Evolutionary conservation across 2,329 filamentous ascomycete genomes (phyloP).

Genomic region (Claviceps paspali): DNA sequence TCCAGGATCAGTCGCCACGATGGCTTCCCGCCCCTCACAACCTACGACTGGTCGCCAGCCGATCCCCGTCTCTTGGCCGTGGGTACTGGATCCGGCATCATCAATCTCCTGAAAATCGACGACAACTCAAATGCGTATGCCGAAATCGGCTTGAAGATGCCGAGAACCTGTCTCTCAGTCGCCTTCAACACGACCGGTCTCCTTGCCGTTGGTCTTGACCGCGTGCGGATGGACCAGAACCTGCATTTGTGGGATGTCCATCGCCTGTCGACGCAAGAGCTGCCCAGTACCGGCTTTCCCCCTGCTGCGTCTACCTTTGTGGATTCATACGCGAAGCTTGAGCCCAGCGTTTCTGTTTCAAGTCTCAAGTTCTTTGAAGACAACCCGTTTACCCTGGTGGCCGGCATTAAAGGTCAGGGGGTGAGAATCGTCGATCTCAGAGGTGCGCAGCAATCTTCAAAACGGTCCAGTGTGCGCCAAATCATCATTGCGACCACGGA

Average conservation of each 20-base stretch:
- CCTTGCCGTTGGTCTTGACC: slow-evolving; percentile 64
- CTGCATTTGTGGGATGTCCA: slow-evolving; percentile 72
- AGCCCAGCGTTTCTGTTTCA: slow-evolving; percentile 59
- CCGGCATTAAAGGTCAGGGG: slow-evolving; percentile 60
- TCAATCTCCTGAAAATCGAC: slow-evolving; percentile 59
- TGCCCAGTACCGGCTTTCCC: slow-evolving; percentile 33
- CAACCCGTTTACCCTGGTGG: slow-evolving; percentile 59
- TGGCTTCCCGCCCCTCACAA: slow-evolving; percentile 47
- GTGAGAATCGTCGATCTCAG: slow-evolving; percentile 65
- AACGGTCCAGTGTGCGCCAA: neutral
- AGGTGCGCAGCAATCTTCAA: slow-evolving; percentile 30
- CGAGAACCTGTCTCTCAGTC: slow-evolving; percentile 66
- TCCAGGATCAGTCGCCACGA: slow-evolving; percentile 42
- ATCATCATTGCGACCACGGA: too few relatives aligned
- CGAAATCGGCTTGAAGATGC: slow-evolving; percentile 57
- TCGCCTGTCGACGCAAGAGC: slow-evolving; percentile 36
- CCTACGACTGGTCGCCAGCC: slow-evolving; percentile 51
- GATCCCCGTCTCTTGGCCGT: slow-evolving; percentile 55
- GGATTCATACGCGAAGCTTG: slow-evolving; percentile 43
- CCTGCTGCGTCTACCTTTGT: slow-evolving; percentile 31
- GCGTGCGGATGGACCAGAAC: slow-evolving; percentile 67
- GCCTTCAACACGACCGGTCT: slow-evolving; percentile 60
- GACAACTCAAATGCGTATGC: slow-evolving; percentile 50
- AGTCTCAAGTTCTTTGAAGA: slow-evolving; percentile 72
- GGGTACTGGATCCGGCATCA: slow-evolving; percentile 59